Evolutionary conservation across 192 early-diverging fungal species (phyloP).

Genomic region (Phycomyces nitens): DNA sequence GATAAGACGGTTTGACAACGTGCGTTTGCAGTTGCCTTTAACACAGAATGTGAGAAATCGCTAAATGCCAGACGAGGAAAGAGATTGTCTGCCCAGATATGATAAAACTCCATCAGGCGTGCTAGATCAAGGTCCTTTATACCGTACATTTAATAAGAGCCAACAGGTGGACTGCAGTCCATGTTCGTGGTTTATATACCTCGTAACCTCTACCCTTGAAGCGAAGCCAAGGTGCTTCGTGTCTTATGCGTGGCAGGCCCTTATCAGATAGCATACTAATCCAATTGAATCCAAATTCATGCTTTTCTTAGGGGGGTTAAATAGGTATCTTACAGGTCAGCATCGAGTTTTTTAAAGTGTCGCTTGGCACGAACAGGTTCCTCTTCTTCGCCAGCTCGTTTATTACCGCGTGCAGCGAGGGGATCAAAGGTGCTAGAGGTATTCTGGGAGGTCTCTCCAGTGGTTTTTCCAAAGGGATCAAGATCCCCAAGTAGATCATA

Average conservation of each 20-base stretch:
- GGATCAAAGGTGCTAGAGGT: not conserved
- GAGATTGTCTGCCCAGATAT: slow-evolving; percentile 31
- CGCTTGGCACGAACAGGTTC: not conserved
- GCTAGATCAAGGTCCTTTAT: slow-evolving; percentile 18
- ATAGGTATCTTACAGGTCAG: not conserved
- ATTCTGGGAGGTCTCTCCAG: not conserved
- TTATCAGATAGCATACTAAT: not conserved
- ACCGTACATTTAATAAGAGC: no score
- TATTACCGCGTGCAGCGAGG: not conserved
- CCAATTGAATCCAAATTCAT: no score
- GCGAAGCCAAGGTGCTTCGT: slow-evolving; percentile 5
- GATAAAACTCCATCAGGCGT: slow-evolving; percentile 28
- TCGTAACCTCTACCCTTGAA: slow-evolving; percentile 13
- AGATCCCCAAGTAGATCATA: not conserved
- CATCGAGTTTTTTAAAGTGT: not conserved
- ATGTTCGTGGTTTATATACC: not conserved
- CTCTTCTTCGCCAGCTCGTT: not conserved
- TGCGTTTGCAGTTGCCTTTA: slow-evolving; percentile 15
- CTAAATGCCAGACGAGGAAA: slow-evolving; percentile 26
- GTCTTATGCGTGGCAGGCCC: slow-evolving; percentile 4
- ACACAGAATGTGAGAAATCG: slow-evolving; percentile 19
- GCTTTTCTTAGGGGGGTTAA: no score
- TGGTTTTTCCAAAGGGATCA: not conserved
- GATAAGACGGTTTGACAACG: slow-evolving; percentile 3
- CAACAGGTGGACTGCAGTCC: not conserved